Evolutionary conservation across 805 yeast genomes (phyloP), one percentile per base, ranked within the genome.

Genomic region (Kuraishia floccosa): DNA sequence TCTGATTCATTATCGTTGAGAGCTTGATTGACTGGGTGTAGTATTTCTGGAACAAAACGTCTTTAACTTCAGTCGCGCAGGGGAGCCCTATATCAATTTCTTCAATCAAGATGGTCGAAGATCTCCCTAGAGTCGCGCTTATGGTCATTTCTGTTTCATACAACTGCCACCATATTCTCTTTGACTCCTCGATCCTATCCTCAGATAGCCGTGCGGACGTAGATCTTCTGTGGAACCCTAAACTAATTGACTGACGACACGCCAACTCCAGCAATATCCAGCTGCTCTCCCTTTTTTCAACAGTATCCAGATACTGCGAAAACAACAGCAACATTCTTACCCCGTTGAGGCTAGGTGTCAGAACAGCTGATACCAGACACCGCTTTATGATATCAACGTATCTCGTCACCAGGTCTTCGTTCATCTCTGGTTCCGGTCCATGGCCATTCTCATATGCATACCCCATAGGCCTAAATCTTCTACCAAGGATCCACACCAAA

Each of bases 181-280:
- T 56, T 54, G 51, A 55, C 24, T 59, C 65, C 28, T 60, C 63
- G 3, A 54, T 50, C 27, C 49, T 52, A n/a, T 46, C 52, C 18
- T 35, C 42, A 17, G 42, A 47, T 28, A 55, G 54, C 34, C 52
- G 54, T 28, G 49, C 44, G 7, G 54, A 56, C 20, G 56, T 55
- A 19, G 57, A 44, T 28, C 50, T 54, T 31, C 64, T 49, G 40
- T 67, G 70, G 3, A 66, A 43, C 1, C 73, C 73, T n/a, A 67
- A 42, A n/a, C 69, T 54, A 17, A 60, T 53, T 1, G 66, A 57
- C 42, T 68, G 73, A 31, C 67, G 50, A 1, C 64, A 54, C 5
- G 72, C 72, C 28, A 64, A 35, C 26, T 67, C 65, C 44, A 65
- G 46, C 29, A 68, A 37, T 37, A 64, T 59, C 56, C 66, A 68